Evolutionary conservation across 2,329 filamentous ascomycete species (phyloP).

Genomic region (Fusarium staphyleae): DNA sequence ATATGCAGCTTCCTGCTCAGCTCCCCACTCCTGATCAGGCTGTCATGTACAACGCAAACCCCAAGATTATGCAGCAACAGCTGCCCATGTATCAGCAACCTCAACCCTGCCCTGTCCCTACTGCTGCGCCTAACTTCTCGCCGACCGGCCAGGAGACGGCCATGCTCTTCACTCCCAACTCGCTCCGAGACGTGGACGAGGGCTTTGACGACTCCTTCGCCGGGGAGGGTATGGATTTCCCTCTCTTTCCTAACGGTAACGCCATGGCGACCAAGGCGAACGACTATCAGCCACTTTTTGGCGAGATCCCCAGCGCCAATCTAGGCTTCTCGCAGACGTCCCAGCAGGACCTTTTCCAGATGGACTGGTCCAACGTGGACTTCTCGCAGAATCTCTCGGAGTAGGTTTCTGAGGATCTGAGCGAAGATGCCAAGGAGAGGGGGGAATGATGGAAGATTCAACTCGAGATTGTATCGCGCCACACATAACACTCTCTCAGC

Average conservation of each 20-base stretch:
- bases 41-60: constrained; percentile 47
- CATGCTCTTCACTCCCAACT: constrained; percentile 73
- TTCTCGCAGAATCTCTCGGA: constrained; percentile 45
- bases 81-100: constrained; percentile 47
- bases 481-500: constrained; percentile 25
- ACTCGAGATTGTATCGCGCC: constrained; percentile 35
- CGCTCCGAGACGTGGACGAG: constrained; percentile 69
- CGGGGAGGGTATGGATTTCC: constrained; percentile 66
- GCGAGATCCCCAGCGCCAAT: constrained; percentile 58
- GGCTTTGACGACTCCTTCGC: constrained; percentile 64
- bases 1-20: constrained; percentile 63
- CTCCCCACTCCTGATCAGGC: constrained; percentile 46
- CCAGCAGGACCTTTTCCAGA: constrained; percentile 59
- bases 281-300: constrained; percentile 57
- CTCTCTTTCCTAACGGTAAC: constrained; percentile 59
- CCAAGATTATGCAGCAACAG: constrained; percentile 53
- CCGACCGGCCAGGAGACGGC: constrained; percentile 72
- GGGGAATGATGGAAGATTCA: constrained; percentile 17
- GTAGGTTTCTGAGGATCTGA: constrained; percentile 29
- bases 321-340: constrained; percentile 60
- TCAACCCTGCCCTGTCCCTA: constrained; percentile 38
- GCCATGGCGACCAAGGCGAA: constrained; percentile 48
- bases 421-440: not conserved
- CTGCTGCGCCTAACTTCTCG: constrained; percentile 64
- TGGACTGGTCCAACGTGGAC: constrained; percentile 52